phyloP scores from a whole-genome alignment of 2,329 filamentous ascomycete species.

The Fusarium tupiense region DNA sequence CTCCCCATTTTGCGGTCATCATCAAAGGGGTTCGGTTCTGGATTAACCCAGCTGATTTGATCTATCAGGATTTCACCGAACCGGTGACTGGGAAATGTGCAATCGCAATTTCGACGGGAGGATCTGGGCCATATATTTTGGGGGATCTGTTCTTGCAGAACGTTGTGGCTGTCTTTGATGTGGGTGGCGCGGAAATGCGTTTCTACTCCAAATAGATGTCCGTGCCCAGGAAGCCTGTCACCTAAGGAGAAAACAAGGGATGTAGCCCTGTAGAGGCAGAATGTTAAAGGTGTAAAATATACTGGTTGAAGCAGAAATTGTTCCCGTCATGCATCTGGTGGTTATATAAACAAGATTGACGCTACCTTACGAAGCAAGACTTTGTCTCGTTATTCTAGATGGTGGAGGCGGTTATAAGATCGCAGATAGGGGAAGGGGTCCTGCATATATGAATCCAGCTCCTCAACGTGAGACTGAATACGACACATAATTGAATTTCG shows the following conservation, averaged over 20 bases:
- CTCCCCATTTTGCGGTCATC: conserved; percentile 57
- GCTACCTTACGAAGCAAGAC: neutral
- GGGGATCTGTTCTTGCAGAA: conserved; percentile 63
- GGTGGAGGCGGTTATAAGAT: neutral
- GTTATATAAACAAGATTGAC: neutral
- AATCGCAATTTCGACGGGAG: conserved; percentile 57
- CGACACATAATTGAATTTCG: neutral
- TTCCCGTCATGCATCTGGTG: neutral
- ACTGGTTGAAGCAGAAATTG: neutral
- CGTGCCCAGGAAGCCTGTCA: neutral
- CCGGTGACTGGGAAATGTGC: conserved; percentile 59
- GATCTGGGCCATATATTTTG: conserved; percentile 58
- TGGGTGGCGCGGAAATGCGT: conserved; percentile 57
- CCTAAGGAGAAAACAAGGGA: neutral
- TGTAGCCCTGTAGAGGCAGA: neutral
- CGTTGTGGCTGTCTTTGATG: conserved; percentile 59
- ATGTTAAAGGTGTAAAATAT: neutral
- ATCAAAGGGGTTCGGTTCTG: conserved; percentile 56
- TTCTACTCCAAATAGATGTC: conserved; percentile 49
- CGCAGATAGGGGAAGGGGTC: neutral
- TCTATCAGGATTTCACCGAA: conserved; percentile 56
- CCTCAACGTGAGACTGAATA: neutral
- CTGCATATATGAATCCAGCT: neutral
- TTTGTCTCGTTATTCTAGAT: neutral
- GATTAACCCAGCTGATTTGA: conserved; percentile 59